phyloP scores from a whole-genome alignment of 2,329 filamentous ascomycete genomes.

The Paracorniculantispora psalliotae region DNA sequence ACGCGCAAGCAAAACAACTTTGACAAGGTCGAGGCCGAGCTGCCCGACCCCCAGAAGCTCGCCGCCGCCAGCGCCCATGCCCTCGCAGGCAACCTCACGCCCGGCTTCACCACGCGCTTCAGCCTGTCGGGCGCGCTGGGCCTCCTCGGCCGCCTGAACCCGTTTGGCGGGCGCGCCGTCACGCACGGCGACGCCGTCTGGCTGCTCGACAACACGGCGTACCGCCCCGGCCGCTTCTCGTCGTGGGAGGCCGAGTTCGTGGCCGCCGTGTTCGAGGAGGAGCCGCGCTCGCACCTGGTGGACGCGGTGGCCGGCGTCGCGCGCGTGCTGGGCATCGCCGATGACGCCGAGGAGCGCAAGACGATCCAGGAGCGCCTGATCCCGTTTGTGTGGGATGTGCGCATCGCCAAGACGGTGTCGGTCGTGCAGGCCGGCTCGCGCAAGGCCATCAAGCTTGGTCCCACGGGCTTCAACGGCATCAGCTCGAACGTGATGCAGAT shows the following conservation, averaged over 20 bases:
- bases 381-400: slow-evolving; percentile 73
- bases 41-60: slow-evolving; percentile 33
- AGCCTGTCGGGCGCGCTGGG: slow-evolving; percentile 39
- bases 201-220: slow-evolving; percentile 88
- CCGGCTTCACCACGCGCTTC: slow-evolving; percentile 22
- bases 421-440: slow-evolving; percentile 47
- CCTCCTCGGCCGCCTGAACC: slow-evolving; percentile 49
- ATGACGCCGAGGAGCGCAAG: slow-evolving; percentile 51
- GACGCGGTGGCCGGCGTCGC: slow-evolving; percentile 67
- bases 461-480: slow-evolving; percentile 68
- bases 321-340: slow-evolving; percentile 61
- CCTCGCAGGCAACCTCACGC: neutral
- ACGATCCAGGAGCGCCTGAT: slow-evolving; percentile 64
- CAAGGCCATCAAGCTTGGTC: slow-evolving; percentile 54
- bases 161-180: slow-evolving; percentile 51
- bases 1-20: slow-evolving; percentile 37
- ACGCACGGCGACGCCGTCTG: slow-evolving; percentile 69
- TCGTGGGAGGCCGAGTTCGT: slow-evolving; percentile 80
- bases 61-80: slow-evolving; percentile 20
- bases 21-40: slow-evolving; percentile 34
- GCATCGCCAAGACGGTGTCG: slow-evolving; percentile 64
- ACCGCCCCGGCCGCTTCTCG: slow-evolving; percentile 44
- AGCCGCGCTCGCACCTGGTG: slow-evolving; percentile 62
- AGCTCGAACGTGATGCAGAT: slow-evolving; percentile 57
- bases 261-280: slow-evolving; percentile 71